Evolutionary conservation across 2,329 filamentous ascomycete genomes (phyloP), one percentile per base, ranked within the genome.

Genomic region (Passalora sequoiae): DNA sequence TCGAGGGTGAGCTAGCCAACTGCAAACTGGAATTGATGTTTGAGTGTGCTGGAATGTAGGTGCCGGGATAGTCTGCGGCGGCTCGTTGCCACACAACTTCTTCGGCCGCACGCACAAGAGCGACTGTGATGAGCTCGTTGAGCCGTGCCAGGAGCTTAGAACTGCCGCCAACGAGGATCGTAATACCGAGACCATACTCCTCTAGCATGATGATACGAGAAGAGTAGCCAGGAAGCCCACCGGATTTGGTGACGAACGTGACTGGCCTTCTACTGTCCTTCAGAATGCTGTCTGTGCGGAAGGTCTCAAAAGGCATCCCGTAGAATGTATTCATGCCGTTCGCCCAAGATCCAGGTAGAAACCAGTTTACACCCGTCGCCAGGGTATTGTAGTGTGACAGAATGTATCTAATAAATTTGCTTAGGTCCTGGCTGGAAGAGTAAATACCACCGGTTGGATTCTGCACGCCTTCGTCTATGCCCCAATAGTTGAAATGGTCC

Each of bases 281-380:
- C 1, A 73, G 55, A 12, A 71, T 61, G 4, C 58, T 58, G 28
- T 68, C 62, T 2, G 65, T 69, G 0, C 68, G 65, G 30, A 67
- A 67, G 0, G 70, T 72, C 51, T 74, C 70, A 66, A 69, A 74
- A 0, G 70, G 70, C 58, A 69, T 68, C 3, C 70, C 71, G 43
- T 71, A 72, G 44, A 68, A 71, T 0, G 58, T 64, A 19, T 65
- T 49, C 10, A 66, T 38, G 0, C 66, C 66, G 2, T 56, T 58
- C 0, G 60, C 49, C 28, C 61, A 66, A 3, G 66, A 69, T 1
- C 58, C 62, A 0, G 69, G 68, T 29, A 68, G 47, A 8, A 71
- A 47, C 70, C 70, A 73, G 43, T 72, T 72, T 6, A 68, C 31
- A 0, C 66, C 63, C 3, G 59, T 64, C 0, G 64, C 66, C 15